Base-by-base conservation (phyloP, 345 rosid species). In the Euphorbia lathyris region DNA sequence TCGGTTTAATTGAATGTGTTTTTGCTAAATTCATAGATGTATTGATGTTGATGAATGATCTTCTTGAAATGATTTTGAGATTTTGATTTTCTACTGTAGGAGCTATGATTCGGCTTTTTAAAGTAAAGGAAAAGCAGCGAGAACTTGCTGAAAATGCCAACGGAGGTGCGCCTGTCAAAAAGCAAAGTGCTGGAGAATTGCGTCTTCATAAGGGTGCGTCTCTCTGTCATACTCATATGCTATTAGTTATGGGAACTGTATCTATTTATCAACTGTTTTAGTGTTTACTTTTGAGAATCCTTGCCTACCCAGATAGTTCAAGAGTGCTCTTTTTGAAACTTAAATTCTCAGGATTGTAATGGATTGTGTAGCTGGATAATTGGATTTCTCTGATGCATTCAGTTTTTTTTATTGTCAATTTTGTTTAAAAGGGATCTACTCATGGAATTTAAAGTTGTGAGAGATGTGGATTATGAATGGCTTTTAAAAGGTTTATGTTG, bases 121-220 rank as follows among this genome's bases (percentile, higher is more conserved):
- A 77, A 77, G 74, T 77, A 11, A 77, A 77, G 76, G 80, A 77
- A 53, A 73, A 77, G 73, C 77, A 77, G 74, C 72, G 67, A 38
- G 77, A 69, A 29, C 80, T 43, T 32, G 80, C 74, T 43, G 80
- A 77, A 56, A 77, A 73, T 58, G 80, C 80, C 7, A 64, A 64
- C 38, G 80, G 80, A 57, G 80, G 80, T 23, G 70, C 45, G 11
- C 80, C 77, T 3, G 14, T 64, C 22, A 77, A 77, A 36, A 77
- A 77, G 71, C 80, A 77, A 69, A 57, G 42, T 26, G 77, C 80
- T 69, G 80, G 80, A 38, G 80, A 77, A 64, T 73, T 77, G 51
- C 80, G 80, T 63, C 74, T 77, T 68, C 71, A 77, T 43, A 77
- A 77, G 64, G 80, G 80, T 73, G 57, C 34, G 73, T 65, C 22